Percentiles rank a stretch among this genome's conserved stretches.
These are phyloP conservation scores for Ceratobasidium sp. DNA, from an alignment of 1,284 basidiomycete species.

Conservation along the genomic window DNA sequence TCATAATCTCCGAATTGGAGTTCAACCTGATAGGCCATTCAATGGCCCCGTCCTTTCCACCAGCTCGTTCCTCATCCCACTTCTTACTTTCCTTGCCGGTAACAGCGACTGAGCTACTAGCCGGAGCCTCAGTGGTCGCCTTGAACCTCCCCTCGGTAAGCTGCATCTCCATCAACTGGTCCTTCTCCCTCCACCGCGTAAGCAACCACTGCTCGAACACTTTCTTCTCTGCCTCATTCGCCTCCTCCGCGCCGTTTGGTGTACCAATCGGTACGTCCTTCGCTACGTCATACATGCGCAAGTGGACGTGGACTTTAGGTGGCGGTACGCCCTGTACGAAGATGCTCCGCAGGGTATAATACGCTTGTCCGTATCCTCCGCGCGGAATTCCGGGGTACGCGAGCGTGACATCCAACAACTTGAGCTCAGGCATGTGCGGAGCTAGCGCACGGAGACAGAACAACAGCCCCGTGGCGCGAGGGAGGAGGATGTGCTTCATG, in stretches of 20 bases:
- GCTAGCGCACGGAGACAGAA: constrained; percentile 86
- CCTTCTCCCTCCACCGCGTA: constrained; percentile 87
- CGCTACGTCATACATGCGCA: constrained; percentile 79
- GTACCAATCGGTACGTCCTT: constrained; percentile 66
- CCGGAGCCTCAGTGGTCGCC: constrained; percentile 8
- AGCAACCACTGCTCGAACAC: constrained; percentile 89
- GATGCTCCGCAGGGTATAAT: constrained; percentile 90
- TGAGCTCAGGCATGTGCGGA: constrained; percentile 80
- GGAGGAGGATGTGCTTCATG: constrained; percentile 83
- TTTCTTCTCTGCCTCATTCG: constrained; percentile 75
- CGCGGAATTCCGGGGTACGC: constrained; percentile 88
- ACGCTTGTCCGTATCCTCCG: constrained; percentile 81
- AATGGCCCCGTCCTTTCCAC: constrained; percentile 54
- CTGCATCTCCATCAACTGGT: constrained; percentile 76
- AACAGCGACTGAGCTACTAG: constrained; percentile 28
- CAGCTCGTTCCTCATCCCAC: constrained; percentile 41
- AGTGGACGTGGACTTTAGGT: constrained; percentile 88
- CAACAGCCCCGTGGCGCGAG: constrained; percentile 90
- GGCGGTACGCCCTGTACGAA: constrained; percentile 88
- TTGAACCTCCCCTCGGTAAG: constrained; percentile 58
- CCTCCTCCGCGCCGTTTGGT: constrained; percentile 67
- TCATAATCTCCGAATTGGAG: constrained; percentile 66
- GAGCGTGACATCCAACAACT: constrained; percentile 90
- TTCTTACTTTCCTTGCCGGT: constrained; percentile 21
- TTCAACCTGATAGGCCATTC: constrained; percentile 73